Evolutionary conservation across 2,329 filamentous ascomycete genomes (phyloP).

Genomic region (Pseudogymnoascus sp.): DNA sequence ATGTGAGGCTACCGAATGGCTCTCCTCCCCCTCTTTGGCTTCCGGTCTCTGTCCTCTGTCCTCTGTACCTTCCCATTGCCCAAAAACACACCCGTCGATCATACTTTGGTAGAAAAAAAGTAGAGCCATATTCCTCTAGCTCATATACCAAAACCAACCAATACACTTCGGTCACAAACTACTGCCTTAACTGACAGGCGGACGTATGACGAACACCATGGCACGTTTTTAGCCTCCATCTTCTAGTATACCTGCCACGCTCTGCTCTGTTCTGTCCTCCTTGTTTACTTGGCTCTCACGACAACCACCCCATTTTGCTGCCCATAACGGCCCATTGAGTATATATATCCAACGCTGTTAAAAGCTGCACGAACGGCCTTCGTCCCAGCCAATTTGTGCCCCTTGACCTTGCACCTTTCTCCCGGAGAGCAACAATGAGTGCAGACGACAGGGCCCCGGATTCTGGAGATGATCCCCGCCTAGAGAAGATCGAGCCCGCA

Average conservation of each 20-base stretch:
- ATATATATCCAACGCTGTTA: neutral
- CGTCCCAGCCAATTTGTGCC: neutral
- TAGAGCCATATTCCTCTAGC: slow-evolving; percentile 1
- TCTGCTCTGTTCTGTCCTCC: neutral
- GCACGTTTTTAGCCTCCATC: neutral
- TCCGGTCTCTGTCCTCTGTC: neutral
- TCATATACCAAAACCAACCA: neutral
- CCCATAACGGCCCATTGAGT: slow-evolving; percentile 15
- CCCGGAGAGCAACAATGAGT: slow-evolving; percentile 43
- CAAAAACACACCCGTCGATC: neutral
- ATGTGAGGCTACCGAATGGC: neutral
- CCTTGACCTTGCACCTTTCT: slow-evolving; percentile 18
- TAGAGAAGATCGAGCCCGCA: slow-evolving; percentile 66
- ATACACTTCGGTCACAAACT: neutral
- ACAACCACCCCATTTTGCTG: slow-evolving; percentile 14
- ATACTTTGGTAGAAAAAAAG: neutral
- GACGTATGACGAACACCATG: slow-evolving; percentile 8
- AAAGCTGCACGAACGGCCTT: neutral
- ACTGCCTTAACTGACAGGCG: slow-evolving; percentile 1
- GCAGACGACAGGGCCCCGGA: slow-evolving; percentile 74
- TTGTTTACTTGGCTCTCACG: neutral
- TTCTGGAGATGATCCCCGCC: slow-evolving; percentile 60
- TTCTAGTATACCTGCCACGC: neutral
- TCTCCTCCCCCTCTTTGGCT: neutral
- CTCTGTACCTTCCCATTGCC: neutral